Base-by-base conservation (phyloP, 75 land plant species). In the Picea glauca region DNA sequence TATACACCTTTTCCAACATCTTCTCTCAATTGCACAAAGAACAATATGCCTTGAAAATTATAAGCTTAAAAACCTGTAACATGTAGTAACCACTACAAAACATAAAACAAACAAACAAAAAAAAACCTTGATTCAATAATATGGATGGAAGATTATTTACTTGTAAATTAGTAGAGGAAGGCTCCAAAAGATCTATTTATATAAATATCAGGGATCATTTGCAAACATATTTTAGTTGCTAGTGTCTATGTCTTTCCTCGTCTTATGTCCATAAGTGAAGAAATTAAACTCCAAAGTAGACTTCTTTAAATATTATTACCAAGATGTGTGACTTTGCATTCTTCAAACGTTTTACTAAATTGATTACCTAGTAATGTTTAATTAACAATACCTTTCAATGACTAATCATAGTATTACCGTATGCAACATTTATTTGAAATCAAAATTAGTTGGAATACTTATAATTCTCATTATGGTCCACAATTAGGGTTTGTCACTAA, bases 171-270 rank as follows among this genome's bases (percentile, higher is more conserved):
- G 79, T 82, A 26, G 87, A 84, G 35, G 87, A 81, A 17, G 89
- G 89, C 58, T 87, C 89, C 13, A 87, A 79, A 13, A 87, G 79
- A 80, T 87, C 87, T 12, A 81, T 84, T 15, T n/a, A n/a, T n/a
- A 87, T 81, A 17, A 84, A 87, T 59, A 81, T 74, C 75, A 87
- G 84, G 31, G 89, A 87, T 32, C 89, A 87, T 73, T 75, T 84
- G 75, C 87, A 87, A 17, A 61, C 85, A 30, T 78, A 84, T 8
- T 76, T 85, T 33, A 87, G 78, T 18, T 84, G 58, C 58, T 79
- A 87, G 60, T 85, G 74, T 61, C 31, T 82, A 57, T 81, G 78
- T 11, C 58, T 78, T 50, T 75, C 79, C 57, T 85, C 87, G 20
- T 81, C 87, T 81, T 85, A 78, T 3, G 12, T 2, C 63, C 38